A percentile compares a stretch with the other conserved stretches of the same genome.
phyloP scores from a whole-genome alignment of 768 basidiomycete species.

The Gloeopeniophorella convolvens region DNA sequence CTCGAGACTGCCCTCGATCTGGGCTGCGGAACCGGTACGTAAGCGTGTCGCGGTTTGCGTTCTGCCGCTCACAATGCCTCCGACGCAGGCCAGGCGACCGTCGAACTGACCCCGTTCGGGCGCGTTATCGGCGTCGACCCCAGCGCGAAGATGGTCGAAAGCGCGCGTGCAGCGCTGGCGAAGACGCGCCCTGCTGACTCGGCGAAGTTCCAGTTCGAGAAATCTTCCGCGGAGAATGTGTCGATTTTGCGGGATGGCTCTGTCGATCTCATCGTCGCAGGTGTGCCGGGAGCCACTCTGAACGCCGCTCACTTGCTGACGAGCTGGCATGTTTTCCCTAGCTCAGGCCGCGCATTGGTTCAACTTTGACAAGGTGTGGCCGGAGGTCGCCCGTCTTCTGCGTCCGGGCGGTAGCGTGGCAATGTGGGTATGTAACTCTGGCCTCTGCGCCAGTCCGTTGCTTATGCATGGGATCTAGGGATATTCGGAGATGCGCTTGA shows the following conservation, averaged over 20 bases:
- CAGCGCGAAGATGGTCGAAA: slow-evolving; percentile 59
- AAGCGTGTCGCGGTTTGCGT: too few relatives aligned
- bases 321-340: slow-evolving; percentile 28
- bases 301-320: not conserved
- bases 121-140: slow-evolving; percentile 73
- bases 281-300: slow-evolving; percentile 30
- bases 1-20: slow-evolving; percentile 66
- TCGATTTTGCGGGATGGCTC: slow-evolving; percentile 39
- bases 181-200: slow-evolving; percentile 51
- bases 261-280: slow-evolving; percentile 64
- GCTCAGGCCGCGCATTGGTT: slow-evolving; percentile 85
- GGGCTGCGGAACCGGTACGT: slow-evolving; percentile 78
- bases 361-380: slow-evolving; percentile 65
- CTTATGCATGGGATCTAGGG: slow-evolving; percentile 14
- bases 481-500: slow-evolving; percentile 68
- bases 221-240: slow-evolving; percentile 50
- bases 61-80: not conserved
- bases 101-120: slow-evolving; percentile 47
- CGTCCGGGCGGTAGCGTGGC: slow-evolving; percentile 59
- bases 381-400: slow-evolving; percentile 54
- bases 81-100: slow-evolving; percentile 60
- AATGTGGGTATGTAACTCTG: slow-evolving; percentile 52
- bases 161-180: slow-evolving; percentile 21
- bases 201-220: slow-evolving; percentile 30
- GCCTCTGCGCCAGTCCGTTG: not conserved